phyloP scores from a whole-genome alignment of 2,329 filamentous ascomycete genomes.

The Xenoacremonium recifei region DNA sequence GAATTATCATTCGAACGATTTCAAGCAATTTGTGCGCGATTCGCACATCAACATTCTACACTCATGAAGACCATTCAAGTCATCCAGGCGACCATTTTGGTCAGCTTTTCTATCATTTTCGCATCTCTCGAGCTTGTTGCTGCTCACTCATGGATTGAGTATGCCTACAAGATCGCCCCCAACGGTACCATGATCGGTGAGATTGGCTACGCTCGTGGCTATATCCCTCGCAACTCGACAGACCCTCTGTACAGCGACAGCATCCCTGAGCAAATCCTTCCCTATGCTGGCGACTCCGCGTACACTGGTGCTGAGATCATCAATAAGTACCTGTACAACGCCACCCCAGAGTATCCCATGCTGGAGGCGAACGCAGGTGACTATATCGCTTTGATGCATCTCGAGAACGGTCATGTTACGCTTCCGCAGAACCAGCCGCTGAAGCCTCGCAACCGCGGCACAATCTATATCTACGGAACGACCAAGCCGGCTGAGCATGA shows the following conservation, averaged over 20 bases:
- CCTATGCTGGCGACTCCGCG: conserved; percentile 57
- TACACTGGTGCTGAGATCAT: conserved; percentile 61
- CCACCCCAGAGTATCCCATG: conserved; percentile 55
- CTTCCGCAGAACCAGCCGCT: conserved; percentile 52
- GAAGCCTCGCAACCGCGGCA: conserved; percentile 66
- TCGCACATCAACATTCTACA: no score
- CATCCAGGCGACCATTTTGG: conserved; percentile 21
- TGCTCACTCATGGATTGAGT: conserved; percentile 83
- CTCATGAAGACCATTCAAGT: no score
- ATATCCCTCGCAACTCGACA: conserved; percentile 51
- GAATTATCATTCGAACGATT: no score
- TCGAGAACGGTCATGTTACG: conserved; percentile 77
- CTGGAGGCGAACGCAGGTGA: conserved; percentile 62
- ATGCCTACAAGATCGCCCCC: conserved; percentile 65
- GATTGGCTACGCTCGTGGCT: conserved; percentile 74
- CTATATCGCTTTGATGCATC: conserved; percentile 64
- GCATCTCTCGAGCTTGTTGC: conserved; percentile 23
- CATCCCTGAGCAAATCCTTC: conserved; percentile 62
- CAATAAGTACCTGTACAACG: conserved; percentile 34
- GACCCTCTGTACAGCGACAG: conserved; percentile 55
- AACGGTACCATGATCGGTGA: conserved; percentile 72
- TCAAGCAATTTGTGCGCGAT: no score
- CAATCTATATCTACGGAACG: conserved; percentile 75
- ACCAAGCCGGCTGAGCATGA: conserved; percentile 52
- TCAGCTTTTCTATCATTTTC: conserved; percentile 31